Base-by-base conservation (phyloP, 1,139 yeast genomes). In the Pichia sp. region DNA sequence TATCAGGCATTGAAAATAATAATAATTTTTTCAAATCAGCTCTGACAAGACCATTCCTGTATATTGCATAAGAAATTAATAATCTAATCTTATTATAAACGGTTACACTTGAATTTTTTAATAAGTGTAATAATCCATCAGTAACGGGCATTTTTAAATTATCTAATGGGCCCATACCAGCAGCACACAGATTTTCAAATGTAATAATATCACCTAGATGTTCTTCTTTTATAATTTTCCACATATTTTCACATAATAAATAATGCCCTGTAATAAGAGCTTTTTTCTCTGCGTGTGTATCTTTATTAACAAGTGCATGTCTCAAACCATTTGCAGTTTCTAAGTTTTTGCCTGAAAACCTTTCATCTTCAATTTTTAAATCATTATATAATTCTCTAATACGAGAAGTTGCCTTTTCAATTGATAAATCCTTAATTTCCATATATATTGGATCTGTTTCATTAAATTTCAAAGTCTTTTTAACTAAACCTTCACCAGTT, bases 31-130 rank as follows among this genome's bases (percentile, higher is more conserved):
- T 66, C 53, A 84, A 78, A 66, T 92, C 99, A 8, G 72, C 62
- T 54, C 81, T 83, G 20, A 87, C 72, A 28, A 92, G 68, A 0
- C 99, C 98, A 5, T 94, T 92, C 53, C 97, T 73, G 62, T 81
- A 85, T 34, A 89, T 64, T 1, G 90, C 84, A 63, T 92, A 92
- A 4, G 86, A 67, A 29, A 87, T 69, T n/a, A 92, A 75, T 37
- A 86, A 69, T 50, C 98, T 74, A 52, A 87, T 70, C 59, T 87
- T 87, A 56, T 87, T 57, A 9, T 56, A 56, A 40, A 55, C 46
- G 27, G 52, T 55, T 10, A 57, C 53, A 7, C 47, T 45, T 16
- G 43, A 39, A 34, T 53, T 54, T 1, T 51, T 40, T 35, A 90
- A 67, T 32, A 81, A 61, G 4, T 68, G 72, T 29, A 92, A 69